Base-by-base conservation (phyloP, 2,329 filamentous ascomycete genomes). In the Neoascochyta sp. region DNA sequence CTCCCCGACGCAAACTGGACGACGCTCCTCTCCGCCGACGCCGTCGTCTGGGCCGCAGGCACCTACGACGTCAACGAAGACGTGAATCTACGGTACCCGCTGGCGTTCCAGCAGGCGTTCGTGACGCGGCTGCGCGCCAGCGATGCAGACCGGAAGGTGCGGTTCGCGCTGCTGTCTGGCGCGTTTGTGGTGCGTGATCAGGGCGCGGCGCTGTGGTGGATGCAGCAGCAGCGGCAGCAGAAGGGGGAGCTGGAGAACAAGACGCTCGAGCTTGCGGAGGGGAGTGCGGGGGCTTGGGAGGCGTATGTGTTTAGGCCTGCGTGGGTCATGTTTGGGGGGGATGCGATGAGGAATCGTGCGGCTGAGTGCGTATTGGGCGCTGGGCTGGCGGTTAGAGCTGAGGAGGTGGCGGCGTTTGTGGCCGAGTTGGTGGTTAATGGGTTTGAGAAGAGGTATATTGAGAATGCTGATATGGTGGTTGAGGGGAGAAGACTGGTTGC, bases 31-130 rank as follows among this genome's bases (percentile, higher is more conserved):
- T 35, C 42, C 23, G 46, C 45, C 9, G 46, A 52, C 19, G 44
- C 44, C 4, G 27, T 46, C 15, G 32, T 52, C 18, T 52, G 46
- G 46, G 46, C 42, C 3, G 36, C 49, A 30, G 48, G 48, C n/a
- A 44, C 39, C 3, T 41, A 41, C 20, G 26, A 33, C 16, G 16
- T 36, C 9, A 37, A 50, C 24, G 30, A 39, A 32, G 36, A 34
- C 10, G 39, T 43, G 9, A 52, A 52, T 17, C 17, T 38, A 12
- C 27, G 33, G 4, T 52, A 39, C 12, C 44, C 45, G 1, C 17
- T 44, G 7, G 34, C 37, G 2, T 52, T 52, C 31, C 39, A 40
- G 12, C 29, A 39, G 10, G 16, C 31, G 2, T 24, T 50, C 15
- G 19, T 21, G 7, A 32, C 21, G 13, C 9, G 21, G 14, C 12